Base-by-base conservation (phyloP, 1,284 basidiomycete species). In the Puccinia hordei region DNA sequence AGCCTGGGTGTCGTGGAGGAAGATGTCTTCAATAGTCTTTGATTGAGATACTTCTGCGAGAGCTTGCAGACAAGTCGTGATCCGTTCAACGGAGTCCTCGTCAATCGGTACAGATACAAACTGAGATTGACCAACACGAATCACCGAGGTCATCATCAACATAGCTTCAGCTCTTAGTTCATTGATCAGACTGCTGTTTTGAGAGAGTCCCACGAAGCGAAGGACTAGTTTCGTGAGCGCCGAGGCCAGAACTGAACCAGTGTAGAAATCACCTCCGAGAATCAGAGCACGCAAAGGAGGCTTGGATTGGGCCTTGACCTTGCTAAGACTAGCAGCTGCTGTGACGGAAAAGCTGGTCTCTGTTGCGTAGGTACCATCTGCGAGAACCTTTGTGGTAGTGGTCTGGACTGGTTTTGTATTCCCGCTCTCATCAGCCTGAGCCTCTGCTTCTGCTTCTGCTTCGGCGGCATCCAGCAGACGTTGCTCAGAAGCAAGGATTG, bases 301-400 rank as follows among this genome's bases (percentile, higher is more conserved):
- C 87, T 98, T 98, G 30, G 90, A 87, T 38, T 93, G 92, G 41
- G 92, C 89, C 86, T 94, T 94, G 82, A 93, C 91, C 55, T 91
- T 90, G 82, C 95, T 93, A 74, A 93, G 86, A 72, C 89, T 89
- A 10, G 91, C 91, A 61, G 90, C 88, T 30, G 90, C 88, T 71
- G 90, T 90, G 35, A 91, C 91, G 17, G 89, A 88, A 87, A 92
- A 98, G 15, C 93, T 93, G 0, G 94, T 94, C 87, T 99, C 97
- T 4, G 95, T 98, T 0, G 95, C 96, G 85, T 99, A 99, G 2
- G 96, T 99, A 19, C 97, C 97, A 85, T 99, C 97, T 27, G 95
- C 95, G 59, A 98, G 88, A 0, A 99, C 93, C 19, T 88, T 87
- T 0, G 88, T 89, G 0, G 86, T 88, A 30, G 88, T 87, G 4